Evolutionary conservation across 1,139 yeast species (phyloP).

Genomic region (Yamadazyma triangularis): DNA sequence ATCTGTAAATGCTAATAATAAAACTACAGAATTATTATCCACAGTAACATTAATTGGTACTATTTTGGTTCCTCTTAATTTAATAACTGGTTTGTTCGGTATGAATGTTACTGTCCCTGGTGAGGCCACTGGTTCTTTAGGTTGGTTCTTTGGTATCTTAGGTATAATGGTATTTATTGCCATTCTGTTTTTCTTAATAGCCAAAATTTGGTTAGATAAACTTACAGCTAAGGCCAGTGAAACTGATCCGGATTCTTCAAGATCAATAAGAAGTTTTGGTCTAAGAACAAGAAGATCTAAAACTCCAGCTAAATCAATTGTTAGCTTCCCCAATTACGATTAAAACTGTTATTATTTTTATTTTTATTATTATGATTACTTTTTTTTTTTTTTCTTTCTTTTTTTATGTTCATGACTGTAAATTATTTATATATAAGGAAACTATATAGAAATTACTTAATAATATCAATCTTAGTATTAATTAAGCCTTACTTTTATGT

Average conservation of each 20-base stretch:
- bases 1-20: conserved; percentile 78
- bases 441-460: background rate
- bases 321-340: conserved; percentile 38
- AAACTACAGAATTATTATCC: conserved; percentile 81
- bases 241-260: conserved; percentile 17
- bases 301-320: conserved; percentile 33
- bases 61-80: conserved; percentile 80
- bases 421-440: background rate
- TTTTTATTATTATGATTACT: background rate
- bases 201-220: conserved; percentile 33
- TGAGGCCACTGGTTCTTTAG: conserved; percentile 17
- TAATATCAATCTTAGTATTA: background rate
- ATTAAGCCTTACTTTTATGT: conserved; percentile 2
- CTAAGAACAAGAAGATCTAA: conserved; percentile 27
- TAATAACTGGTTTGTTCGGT: conserved; percentile 90
- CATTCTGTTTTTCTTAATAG: conserved; percentile 22
- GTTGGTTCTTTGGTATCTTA: conserved; percentile 36
- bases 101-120: conserved; percentile 95
- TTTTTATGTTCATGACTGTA: conserved; percentile 1
- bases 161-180: conserved; percentile 36
- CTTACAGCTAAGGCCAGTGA: conserved; percentile 3
- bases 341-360: conserved; percentile 15
- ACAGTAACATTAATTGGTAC: conserved; percentile 91
- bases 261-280: conserved; percentile 44
- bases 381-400: conserved; percentile 1